Evolutionary conservation across 2,329 filamentous ascomycete species (phyloP).

Genomic region (Pseudogymnoascus sp.): DNA sequence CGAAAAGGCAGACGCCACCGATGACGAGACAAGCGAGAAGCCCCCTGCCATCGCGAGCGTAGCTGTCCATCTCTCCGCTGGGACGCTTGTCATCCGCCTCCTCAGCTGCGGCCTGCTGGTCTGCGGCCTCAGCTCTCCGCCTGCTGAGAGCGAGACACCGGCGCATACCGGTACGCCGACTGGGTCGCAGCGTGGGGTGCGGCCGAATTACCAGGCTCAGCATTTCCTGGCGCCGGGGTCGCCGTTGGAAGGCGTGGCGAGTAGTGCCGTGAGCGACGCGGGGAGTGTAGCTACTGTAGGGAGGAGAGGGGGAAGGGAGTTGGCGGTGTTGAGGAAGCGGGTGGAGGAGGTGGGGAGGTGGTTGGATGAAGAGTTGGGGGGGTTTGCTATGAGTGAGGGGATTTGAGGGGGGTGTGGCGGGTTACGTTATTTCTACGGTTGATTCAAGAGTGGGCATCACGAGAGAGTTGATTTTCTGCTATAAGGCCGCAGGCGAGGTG

Average conservation of each 20-base stretch:
- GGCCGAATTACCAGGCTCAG: neutral
- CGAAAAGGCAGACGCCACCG: slow-evolving; percentile 19
- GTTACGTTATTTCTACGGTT: neutral
- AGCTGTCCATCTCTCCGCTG: slow-evolving; percentile 48
- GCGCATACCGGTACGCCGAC: neutral
- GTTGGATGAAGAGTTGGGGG: slow-evolving; percentile 53
- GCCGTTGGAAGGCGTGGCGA: slow-evolving; percentile 20
- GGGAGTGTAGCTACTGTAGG: slow-evolving; percentile 30
- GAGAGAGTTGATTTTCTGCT: neutral
- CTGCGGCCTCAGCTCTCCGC: slow-evolving; percentile 48
- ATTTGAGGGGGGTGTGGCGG: neutral
- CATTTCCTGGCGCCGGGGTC: slow-evolving; percentile 16
- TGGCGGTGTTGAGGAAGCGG: slow-evolving; percentile 46
- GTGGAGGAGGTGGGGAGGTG: slow-evolving; percentile 52
- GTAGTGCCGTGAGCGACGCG: slow-evolving; percentile 27
- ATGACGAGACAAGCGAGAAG: slow-evolving; percentile 18
- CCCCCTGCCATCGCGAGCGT: slow-evolving; percentile 21
- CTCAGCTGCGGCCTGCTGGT: slow-evolving; percentile 55
- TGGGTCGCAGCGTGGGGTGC: neutral
- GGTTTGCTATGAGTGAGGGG: slow-evolving; percentile 23
- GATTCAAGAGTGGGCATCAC: neutral
- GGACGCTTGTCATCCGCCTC: slow-evolving; percentile 49
- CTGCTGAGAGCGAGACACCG: neutral
- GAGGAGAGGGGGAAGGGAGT: slow-evolving; percentile 34
- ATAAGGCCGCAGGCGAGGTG: neutral